These are phyloP conservation scores for Spatholobus suberectus DNA, from an alignment of 306 rosid species.

Conservation along the genomic window DNA sequence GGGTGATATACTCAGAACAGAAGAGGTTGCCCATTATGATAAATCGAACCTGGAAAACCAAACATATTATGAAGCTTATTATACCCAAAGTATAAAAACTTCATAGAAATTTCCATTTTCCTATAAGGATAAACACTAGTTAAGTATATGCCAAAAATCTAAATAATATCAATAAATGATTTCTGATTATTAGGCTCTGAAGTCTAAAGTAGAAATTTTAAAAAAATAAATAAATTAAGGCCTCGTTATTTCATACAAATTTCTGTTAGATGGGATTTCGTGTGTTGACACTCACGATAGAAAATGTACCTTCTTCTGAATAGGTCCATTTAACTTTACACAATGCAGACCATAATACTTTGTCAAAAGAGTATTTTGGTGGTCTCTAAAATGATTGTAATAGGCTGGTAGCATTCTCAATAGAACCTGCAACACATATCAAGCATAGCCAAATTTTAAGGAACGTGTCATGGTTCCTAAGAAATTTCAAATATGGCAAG, in stretches of 20 bases:
- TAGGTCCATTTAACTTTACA: slow-evolving; percentile 77
- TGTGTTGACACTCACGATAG: not conserved
- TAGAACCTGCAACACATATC: slow-evolving; percentile 61
- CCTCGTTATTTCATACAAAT: not conserved
- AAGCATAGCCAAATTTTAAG: not conserved
- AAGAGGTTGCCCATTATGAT: slow-evolving; percentile 95
- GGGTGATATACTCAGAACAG: slow-evolving; percentile 67
- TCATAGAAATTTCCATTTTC: not conserved
- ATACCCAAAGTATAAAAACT: not conserved
- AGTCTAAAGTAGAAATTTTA: not conserved
- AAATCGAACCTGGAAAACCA: slow-evolving; percentile 74
- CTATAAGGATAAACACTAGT: slow-evolving; percentile 3
- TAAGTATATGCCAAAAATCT: not conserved
- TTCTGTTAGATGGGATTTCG: not conserved
- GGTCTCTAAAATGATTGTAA: slow-evolving; percentile 78
- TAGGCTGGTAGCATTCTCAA: slow-evolving; percentile 87
- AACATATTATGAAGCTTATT: slow-evolving; percentile 8
- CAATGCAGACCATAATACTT: slow-evolving; percentile 95
- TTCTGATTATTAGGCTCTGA: too few relatives aligned
- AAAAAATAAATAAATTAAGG: not conserved
- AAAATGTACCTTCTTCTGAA: slow-evolving; percentile 78
- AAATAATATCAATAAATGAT: too few relatives aligned
- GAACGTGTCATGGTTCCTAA: slow-evolving; percentile 2
- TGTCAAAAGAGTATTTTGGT: slow-evolving; percentile 69
- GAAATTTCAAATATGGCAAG: slow-evolving; percentile 19